Evolutionary conservation across 2,329 filamentous ascomycete species (phyloP).

Genomic region (Clonostachys rhizophaga): DNA sequence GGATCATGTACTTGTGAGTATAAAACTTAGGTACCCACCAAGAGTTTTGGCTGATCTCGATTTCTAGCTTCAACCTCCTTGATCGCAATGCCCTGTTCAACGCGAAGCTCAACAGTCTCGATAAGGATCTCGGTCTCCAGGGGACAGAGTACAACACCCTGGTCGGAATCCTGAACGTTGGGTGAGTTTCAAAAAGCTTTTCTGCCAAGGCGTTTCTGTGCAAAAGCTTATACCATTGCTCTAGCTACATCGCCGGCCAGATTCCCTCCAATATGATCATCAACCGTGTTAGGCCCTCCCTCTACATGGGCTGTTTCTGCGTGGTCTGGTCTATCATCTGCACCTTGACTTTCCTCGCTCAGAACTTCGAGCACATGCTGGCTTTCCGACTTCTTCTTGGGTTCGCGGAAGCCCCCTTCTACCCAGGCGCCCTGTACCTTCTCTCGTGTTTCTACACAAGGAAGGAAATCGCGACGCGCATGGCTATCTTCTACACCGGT

Average conservation of each 20-base stretch:
- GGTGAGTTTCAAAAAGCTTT: no score
- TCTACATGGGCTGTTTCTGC: constrained; percentile 6
- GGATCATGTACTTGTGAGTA: no score
- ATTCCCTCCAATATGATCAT: constrained; percentile 7
- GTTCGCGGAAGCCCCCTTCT: constrained; percentile 11
- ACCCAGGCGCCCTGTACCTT: constrained; percentile 4
- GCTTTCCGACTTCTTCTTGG: constrained; percentile 12
- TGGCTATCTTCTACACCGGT: constrained; percentile 13
- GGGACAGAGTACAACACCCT: no score
- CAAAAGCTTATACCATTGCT: no score
- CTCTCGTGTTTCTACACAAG: constrained; percentile 16
- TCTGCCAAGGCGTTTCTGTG: no score
- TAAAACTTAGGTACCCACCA: no score
- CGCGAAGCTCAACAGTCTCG: no score
- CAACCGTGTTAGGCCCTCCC: constrained; percentile 6
- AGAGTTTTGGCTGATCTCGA: no score
- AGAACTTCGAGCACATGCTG: constrained; percentile 4
- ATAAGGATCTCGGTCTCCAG: no score
- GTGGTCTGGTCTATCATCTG: constrained; percentile 13
- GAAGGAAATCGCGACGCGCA: constrained; percentile 14
- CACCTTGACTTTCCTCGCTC: constrained; percentile 9
- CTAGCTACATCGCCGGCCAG: constrained; percentile 8
- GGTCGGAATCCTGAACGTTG: no score
- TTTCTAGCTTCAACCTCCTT: no score
- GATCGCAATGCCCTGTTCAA: no score